Evolutionary conservation across 1,284 basidiomycete genomes (phyloP), one percentile per base, ranked within the genome.

Genomic region (Lignosus rhinocerotis): DNA sequence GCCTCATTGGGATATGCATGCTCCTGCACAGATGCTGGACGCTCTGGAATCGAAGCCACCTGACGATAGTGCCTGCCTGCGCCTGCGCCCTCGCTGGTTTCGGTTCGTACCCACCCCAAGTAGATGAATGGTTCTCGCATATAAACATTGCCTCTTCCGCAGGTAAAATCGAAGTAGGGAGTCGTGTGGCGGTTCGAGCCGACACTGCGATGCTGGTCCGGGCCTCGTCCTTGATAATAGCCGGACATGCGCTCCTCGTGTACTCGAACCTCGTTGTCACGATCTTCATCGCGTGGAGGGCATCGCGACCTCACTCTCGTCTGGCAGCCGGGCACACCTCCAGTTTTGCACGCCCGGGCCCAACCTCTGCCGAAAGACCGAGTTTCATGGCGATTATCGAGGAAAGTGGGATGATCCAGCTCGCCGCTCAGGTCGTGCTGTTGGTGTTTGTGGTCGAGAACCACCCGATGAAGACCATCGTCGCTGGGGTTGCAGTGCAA

Each of bases 1-100:
- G 78, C 64, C 68, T 78, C 43, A 39, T 78, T n/a, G 75, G 74
- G 2, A 73, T 78, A 53, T 38, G 71, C 50, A 57, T 72, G 33
- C 71, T 78, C 46, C 58, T 78, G 25, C 77, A 76, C 48, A 75
- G 76, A 33, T 78, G 76, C 63, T 78, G 73, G 70, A 32, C 74
- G 50, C 43, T 77, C 30, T 77, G 76, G 74, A 71, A 61, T 0
- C 61, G 61, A 48, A 71, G 69, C 34, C 71, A 71, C 56, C 68
- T 66, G 50, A 39, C 77, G 36, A 44, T 70, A 30, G 54, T 76
- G 17, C 48, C 74, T 2, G 75, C 76, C 11, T 51, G 74, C 47
- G 63, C 77, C 6, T 64, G 68, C 11, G 62, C 75, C 1, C 14
- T 75, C 8, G 61, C 56, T 2, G 70, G 72, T 32, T 70, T 77